These are phyloP conservation scores for Dalbergia cochinchinensis DNA, from an alignment of 306 rosid species.

Conservation along the genomic window DNA sequence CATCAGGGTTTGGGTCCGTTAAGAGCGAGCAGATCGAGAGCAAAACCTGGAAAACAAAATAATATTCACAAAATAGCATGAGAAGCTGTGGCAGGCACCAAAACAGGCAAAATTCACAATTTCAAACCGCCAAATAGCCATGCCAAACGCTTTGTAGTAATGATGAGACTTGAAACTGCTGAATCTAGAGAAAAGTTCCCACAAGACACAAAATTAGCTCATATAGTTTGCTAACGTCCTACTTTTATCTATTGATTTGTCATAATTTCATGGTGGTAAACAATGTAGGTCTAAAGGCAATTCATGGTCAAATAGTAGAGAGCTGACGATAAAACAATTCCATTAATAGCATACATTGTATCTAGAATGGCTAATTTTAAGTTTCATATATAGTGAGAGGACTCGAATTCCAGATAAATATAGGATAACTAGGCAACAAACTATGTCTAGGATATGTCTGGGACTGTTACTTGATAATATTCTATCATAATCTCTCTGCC, in stretches of 20 bases:
- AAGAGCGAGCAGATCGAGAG: slow-evolving; percentile 76
- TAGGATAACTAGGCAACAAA: slow-evolving; percentile 10
- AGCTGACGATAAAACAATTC: slow-evolving; percentile 4
- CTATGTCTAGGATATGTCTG: background rate
- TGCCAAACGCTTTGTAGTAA: background rate
- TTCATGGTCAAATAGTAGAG: background rate
- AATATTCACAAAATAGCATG: background rate
- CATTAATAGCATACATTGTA: background rate
- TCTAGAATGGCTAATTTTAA: background rate
- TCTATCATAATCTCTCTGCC: background rate
- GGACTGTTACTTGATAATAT: background rate
- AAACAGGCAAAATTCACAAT: slow-evolving; percentile 1
- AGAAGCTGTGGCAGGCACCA: background rate
- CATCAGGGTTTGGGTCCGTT: slow-evolving; percentile 81
- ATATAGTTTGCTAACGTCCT: background rate
- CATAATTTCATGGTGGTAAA: background rate
- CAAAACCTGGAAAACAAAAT: slow-evolving; percentile 57
- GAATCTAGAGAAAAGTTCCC: background rate
- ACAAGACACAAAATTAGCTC: background rate
- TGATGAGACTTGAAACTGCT: background rate
- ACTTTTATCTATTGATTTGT: background rate
- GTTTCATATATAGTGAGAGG: background rate
- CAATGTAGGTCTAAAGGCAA: background rate
- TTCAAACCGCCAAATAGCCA: slow-evolving; percentile 5
- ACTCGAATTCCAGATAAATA: background rate